Evolutionary conservation across 2,329 filamentous ascomycete species (phyloP).

Genomic region (Venturiaceae sp.): DNA sequence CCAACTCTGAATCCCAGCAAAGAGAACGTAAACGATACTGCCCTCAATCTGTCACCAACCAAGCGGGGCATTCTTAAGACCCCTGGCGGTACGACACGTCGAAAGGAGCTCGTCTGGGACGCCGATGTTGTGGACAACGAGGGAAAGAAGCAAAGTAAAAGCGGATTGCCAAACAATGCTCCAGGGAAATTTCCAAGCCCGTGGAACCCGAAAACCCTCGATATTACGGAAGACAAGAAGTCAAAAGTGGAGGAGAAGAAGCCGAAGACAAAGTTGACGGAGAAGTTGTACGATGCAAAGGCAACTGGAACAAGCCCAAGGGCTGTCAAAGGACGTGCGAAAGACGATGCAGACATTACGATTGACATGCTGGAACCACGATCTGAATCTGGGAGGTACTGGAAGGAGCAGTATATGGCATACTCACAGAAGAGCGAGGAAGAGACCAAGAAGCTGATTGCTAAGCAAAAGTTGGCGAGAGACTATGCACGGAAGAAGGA

Average conservation of each 20-base stretch:
- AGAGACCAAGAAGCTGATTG: conserved; percentile 68
- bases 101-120: conserved; percentile 53
- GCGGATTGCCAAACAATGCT: conserved; percentile 36
- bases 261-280: conserved; percentile 27
- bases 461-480: conserved; percentile 71
- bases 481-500: conserved; percentile 73
- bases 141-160: conserved; percentile 34
- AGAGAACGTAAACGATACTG: background rate
- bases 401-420: conserved; percentile 67
- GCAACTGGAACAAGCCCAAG: conserved; percentile 23
- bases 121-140: conserved; percentile 48
- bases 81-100: conserved; percentile 46
- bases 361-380: conserved; percentile 64
- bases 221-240: background rate
- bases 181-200: conserved; percentile 41
- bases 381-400: conserved; percentile 67
- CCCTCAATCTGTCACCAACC: background rate
- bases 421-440: conserved; percentile 63
- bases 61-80: conserved; percentile 57
- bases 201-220: conserved; percentile 31
- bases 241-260: conserved; percentile 10
- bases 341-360: conserved; percentile 52
- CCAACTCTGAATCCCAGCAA: background rate
- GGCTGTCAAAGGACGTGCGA: conserved; percentile 17
- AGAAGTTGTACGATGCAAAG: conserved; percentile 33